These are phyloP conservation scores for Solanum lycopersicoides DNA, from an alignment of 257 asterid genomes.

Conservation along the genomic window DNA sequence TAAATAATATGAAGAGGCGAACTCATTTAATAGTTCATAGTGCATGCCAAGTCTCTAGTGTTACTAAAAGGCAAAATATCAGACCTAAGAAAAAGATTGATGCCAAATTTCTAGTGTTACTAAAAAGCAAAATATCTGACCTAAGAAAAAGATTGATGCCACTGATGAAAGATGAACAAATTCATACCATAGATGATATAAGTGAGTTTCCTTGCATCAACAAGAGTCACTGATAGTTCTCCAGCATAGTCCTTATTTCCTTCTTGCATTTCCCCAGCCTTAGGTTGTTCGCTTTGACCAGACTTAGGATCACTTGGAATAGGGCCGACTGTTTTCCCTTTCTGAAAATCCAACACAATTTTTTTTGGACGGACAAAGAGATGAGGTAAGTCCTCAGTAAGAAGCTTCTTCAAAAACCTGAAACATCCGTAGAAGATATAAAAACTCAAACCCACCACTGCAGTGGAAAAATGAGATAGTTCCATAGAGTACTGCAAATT, in stretches of 20 bases:
- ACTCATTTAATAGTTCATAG: background rate
- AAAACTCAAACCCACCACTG: background rate
- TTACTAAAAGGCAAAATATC: background rate
- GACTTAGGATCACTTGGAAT: slow-evolving; percentile 20
- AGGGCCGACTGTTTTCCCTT: slow-evolving; percentile 69
- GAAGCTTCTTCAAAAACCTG: slow-evolving; percentile 92
- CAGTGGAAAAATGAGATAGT: background rate
- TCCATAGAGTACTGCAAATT: background rate
- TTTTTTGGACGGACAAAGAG: slow-evolving; percentile 95
- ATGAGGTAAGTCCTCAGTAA: slow-evolving; percentile 87
- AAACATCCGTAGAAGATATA: background rate
- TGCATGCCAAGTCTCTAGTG: background rate
- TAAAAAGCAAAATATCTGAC: background rate
- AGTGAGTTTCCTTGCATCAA: slow-evolving; percentile 80
- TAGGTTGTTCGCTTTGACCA: slow-evolving; percentile 25
- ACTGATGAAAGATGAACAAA: background rate
- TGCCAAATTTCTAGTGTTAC: background rate
- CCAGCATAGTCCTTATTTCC: slow-evolving; percentile 77
- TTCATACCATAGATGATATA: slow-evolving; percentile 74
- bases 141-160: background rate
- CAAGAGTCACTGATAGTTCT: slow-evolving; percentile 90
- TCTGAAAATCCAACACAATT: slow-evolving; percentile 85
- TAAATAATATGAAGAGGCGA: background rate
- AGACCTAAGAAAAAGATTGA: background rate
- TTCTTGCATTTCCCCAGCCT: slow-evolving; percentile 63